Percentiles rank a stretch among this genome's conserved stretches.
Evolutionary conservation across 192 early-diverging fungal genomes (phyloP).

Genomic region (Linnemannia schmuckeri): DNA sequence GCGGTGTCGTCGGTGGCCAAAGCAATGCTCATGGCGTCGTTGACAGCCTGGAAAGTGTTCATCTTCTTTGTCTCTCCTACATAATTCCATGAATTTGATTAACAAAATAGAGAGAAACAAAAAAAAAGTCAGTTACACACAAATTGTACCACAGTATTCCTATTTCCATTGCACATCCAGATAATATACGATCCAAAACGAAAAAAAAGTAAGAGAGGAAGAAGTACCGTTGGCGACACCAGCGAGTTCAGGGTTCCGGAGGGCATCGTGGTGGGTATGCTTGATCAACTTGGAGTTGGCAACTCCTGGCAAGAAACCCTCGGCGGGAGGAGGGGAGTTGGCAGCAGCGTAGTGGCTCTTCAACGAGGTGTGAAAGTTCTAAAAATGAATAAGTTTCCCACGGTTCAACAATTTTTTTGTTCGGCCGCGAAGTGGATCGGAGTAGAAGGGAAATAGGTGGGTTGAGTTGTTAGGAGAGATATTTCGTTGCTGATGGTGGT

Average conservation of each 20-base stretch:
- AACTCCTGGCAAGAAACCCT: slow-evolving; percentile 88
- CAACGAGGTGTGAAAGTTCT: slow-evolving; percentile 54
- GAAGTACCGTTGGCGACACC: slow-evolving; percentile 69
- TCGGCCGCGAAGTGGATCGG: not conserved
- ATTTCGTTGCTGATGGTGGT: not conserved
- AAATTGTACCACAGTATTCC: not conserved
- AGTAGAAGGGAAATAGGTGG: too few species aligned
- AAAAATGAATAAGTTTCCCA: slow-evolving; percentile 1
- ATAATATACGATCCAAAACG: not conserved
- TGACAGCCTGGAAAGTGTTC: slow-evolving; percentile 95
- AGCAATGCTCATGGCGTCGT: slow-evolving; percentile 93
- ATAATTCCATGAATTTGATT: not conserved
- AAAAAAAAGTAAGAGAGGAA: not conserved
- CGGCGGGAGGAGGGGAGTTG: slow-evolving; percentile 72
- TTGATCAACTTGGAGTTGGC: slow-evolving; percentile 84
- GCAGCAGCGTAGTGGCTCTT: slow-evolving; percentile 34
- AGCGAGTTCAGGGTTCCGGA: slow-evolving; percentile 78
- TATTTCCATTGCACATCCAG: not conserved
- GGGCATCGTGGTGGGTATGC: slow-evolving; percentile 76
- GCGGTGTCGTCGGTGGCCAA: slow-evolving; percentile 90
- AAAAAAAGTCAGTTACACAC: slow-evolving; percentile 6
- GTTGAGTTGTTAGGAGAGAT: not conserved
- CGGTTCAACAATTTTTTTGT: not conserved
- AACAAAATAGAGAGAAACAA: not conserved
- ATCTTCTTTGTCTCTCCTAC: slow-evolving; percentile 85